Evolutionary conservation across 164 flowering plant genomes (phyloP).

Genomic region (Chimonanthus praecox): DNA sequence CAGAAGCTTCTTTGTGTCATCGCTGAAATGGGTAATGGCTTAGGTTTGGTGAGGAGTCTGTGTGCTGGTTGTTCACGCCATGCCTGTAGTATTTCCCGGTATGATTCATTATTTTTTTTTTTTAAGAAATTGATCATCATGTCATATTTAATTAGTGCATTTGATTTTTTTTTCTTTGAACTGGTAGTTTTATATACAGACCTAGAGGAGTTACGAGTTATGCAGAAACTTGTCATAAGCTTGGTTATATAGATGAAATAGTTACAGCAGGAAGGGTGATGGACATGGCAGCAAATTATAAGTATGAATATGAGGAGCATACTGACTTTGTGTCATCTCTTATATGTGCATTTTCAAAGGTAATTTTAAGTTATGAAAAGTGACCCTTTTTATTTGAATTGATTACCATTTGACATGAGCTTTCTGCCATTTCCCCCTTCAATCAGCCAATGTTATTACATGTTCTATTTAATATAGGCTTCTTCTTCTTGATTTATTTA

Average conservation of each 20-base stretch:
- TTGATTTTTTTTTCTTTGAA: not conserved
- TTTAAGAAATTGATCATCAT: too few relatives aligned
- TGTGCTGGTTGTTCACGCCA: slow-evolving; percentile 19
- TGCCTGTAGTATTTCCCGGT: slow-evolving; percentile 16
- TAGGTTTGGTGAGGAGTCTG: slow-evolving; percentile 22
- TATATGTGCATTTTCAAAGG: slow-evolving; percentile 13
- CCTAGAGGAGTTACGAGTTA: slow-evolving; percentile 9
- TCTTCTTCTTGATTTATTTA: not conserved
- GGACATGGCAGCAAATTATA: slow-evolving; percentile 12
- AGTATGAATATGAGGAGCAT: slow-evolving; percentile 10
- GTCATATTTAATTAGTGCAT: too few relatives aligned
- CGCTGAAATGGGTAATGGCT: slow-evolving; percentile 23
- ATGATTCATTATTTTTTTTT: not conserved
- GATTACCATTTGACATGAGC: too few relatives aligned
- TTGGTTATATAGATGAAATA: slow-evolving; percentile 16
- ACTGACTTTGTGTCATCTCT: slow-evolving; percentile 12
- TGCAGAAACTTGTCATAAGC: slow-evolving; percentile 11
- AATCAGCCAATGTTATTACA: not conserved
- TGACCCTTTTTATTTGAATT: too few relatives aligned
- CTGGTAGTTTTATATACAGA: slow-evolving; percentile 15
- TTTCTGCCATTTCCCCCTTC: too few relatives aligned
- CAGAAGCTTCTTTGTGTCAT: slow-evolving; percentile 11
- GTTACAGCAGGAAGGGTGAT: slow-evolving; percentile 18
- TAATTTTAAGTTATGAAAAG: not conserved
- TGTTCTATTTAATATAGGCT: not conserved